Base-by-base conservation (phyloP, 768 basidiomycete species). In the Floccularia luteovirens region DNA sequence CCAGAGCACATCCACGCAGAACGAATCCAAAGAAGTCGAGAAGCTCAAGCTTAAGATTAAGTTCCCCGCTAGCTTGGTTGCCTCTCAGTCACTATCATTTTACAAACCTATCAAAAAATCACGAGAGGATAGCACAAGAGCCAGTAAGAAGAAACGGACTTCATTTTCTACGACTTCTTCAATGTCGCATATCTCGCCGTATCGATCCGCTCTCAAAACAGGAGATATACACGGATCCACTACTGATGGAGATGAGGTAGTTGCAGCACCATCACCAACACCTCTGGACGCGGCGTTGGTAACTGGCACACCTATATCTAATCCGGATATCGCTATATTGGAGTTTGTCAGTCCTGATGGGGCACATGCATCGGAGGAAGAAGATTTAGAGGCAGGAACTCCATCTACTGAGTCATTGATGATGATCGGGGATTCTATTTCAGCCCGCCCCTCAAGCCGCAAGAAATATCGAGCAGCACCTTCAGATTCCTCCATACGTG, bases 21-120 rank as follows among this genome's bases (percentile, higher is more conserved):
- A 44, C 52, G 59, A 56, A 57, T n/a, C n/a, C n/a, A n/a, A n/a
- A n/a, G n/a, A n/a, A n/a, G n/a, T n/a, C n/a, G n/a, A n/a, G n/a
- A 63, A 55, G 33, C 52, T 61, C 46, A 69, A 57, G 55, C 56
- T 63, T 19, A 62, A 62, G 42, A 55, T 67, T 55, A 62, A 58
- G 48, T 42, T 63, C 38, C 55, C 59, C 5, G 20, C 11, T 19
- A 19, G 36, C 11, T 10, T 23, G 8, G 24, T 7, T 23, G n/a
- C n/a, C n/a, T n/a, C n/a, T n/a, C n/a, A n/a, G n/a, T n/a, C n/a
- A n/a, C n/a, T n/a, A n/a, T n/a, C n/a, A n/a, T n/a, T n/a, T n/a
- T n/a, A n/a, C n/a, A n/a, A n/a, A n/a, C n/a, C n/a, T n/a, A n/a
- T n/a, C n/a, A n/a, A n/a, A n/a, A n/a, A n/a, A n/a, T n/a, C n/a